Conservation (phyloP, 2,329 filamentous ascomycete genomes). For the Cryphonectria nitschkei region DNA sequence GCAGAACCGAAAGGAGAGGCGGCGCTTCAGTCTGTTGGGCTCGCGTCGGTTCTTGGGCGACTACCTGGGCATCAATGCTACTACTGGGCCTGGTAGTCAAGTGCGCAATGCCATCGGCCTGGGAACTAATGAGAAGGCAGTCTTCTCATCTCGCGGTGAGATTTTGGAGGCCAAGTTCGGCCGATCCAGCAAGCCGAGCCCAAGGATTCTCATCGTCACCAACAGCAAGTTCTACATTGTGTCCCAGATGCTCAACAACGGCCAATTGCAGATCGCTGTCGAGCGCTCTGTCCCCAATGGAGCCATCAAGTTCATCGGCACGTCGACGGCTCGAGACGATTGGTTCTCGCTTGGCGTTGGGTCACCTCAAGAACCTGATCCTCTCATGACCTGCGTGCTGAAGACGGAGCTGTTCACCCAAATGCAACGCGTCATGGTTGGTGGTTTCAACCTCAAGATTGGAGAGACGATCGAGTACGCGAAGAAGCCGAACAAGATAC, state of each 20-base stretch:
- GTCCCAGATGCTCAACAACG: constrained; percentile 79
- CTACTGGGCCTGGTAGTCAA: constrained; percentile 77
- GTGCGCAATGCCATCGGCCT: constrained; percentile 77
- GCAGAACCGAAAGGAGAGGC: constrained; percentile 83
- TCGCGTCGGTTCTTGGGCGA: constrained; percentile 93
- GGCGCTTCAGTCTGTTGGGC: constrained; percentile 87
- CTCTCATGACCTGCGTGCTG: constrained; percentile 89
- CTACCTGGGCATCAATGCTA: constrained; percentile 86
- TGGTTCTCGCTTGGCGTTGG: constrained; percentile 94
- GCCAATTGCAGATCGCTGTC: constrained; percentile 77
- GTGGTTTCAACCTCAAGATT: constrained; percentile 80
- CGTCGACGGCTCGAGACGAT: constrained; percentile 84
- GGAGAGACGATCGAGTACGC: constrained; percentile 89
- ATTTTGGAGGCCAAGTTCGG: constrained; percentile 93
- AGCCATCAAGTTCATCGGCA: constrained; percentile 84
- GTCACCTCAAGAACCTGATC: constrained; percentile 89
- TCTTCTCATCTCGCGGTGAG: constrained; percentile 93
- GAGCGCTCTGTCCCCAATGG: constrained; percentile 84
- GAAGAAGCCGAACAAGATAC: constrained; percentile 95
- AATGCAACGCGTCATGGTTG: constrained; percentile 77
- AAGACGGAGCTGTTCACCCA: constrained; percentile 98
- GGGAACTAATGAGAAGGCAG: constrained; percentile 69
- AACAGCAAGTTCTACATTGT: constrained; percentile 88
- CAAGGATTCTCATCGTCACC: constrained; percentile 83
- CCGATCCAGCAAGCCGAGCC: constrained; percentile 90